phyloP scores from a whole-genome alignment of 345 rosid species.

The Camelina neglecta region DNA sequence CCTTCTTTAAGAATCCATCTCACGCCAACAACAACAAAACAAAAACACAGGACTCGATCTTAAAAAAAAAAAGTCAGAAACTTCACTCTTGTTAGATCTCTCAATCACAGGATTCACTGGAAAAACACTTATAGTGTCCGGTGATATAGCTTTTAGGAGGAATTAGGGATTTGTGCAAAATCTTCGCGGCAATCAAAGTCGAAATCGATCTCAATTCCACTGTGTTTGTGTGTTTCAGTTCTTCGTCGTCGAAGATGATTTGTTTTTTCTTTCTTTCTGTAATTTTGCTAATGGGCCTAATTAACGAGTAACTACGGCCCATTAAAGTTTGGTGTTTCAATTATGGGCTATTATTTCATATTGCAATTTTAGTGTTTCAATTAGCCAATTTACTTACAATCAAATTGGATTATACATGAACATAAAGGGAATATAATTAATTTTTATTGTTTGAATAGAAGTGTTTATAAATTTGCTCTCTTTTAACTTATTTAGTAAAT shows the following conservation, averaged over 20 bases:
- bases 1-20: conserved; percentile 35
- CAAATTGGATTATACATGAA: too few relatives aligned
- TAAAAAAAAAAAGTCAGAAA: conserved; percentile 14
- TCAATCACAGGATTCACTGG: not conserved
- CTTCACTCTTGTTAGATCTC: conserved; percentile 33
- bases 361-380: too few relatives aligned
- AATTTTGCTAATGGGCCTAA: conserved; percentile 21
- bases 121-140: not conserved
- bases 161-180: conserved; percentile 25
- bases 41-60: conserved; percentile 11
- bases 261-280: not conserved
- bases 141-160: not conserved
- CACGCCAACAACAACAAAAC: not conserved
- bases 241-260: not conserved
- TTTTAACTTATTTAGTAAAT: not conserved
- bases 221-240: not conserved
- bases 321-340: not conserved
- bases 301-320: not conserved
- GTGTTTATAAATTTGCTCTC: not conserved
- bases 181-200: conserved; percentile 38
- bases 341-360: conserved; percentile 2
- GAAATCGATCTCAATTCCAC: conserved; percentile 33
- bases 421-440: too few relatives aligned
- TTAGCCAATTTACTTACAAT: too few relatives aligned
- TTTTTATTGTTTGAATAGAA: too few relatives aligned